Evolutionary conservation across 2,329 filamentous ascomycete genomes (phyloP), one percentile per base, ranked within the genome.

Genomic region (Aspergillus aculeatinus): DNA sequence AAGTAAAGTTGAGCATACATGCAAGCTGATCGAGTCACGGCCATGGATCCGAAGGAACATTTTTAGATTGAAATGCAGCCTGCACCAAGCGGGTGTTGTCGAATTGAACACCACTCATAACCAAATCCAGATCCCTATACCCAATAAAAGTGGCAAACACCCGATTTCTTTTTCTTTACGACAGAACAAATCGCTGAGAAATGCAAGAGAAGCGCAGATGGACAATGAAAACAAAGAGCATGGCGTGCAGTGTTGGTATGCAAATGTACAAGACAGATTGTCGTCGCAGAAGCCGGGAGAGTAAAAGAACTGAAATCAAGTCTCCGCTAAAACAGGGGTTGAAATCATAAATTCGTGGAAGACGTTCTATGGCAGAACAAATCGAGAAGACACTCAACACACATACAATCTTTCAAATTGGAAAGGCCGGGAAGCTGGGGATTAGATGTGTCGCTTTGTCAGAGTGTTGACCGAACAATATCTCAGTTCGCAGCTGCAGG

Each of bases 301-400:
- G 50, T 16, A 63, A 57, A 39, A 42, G 58, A 63, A 49, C 39
- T 19, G 42, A 56, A 57, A 60, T 19, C 51, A 61, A 52, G 53
- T 51, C 54, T 42, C 49, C 56, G 51, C 58, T 60, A 59, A 57
- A 51, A 60, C 12, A 49, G 44, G 62, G 59, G 60, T 44, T 16
- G 57, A 62, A 63, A 64, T 70, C 68, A 64, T 72, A 59, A 70
- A 68, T 64, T 71, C 68, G 63, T 72, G 51, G 63, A 66, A 65
- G 53, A 57, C 58, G 47, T 67, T 55, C 57, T 65, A 64, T 60
- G 57, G 55, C 59, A 60, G 31, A 59, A 59, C 60, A 51, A 53
- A 61, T 63, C 58, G 59, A 51, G 29, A 51, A 59, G 39, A 29
- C 25, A 54, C 52, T 23, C 27, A 60, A 35, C 31, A 44, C 16